These are phyloP conservation scores for Aspergillus fumigatiaffinis DNA, from an alignment of 2,329 filamentous ascomycete genomes.

Conservation along the genomic window DNA sequence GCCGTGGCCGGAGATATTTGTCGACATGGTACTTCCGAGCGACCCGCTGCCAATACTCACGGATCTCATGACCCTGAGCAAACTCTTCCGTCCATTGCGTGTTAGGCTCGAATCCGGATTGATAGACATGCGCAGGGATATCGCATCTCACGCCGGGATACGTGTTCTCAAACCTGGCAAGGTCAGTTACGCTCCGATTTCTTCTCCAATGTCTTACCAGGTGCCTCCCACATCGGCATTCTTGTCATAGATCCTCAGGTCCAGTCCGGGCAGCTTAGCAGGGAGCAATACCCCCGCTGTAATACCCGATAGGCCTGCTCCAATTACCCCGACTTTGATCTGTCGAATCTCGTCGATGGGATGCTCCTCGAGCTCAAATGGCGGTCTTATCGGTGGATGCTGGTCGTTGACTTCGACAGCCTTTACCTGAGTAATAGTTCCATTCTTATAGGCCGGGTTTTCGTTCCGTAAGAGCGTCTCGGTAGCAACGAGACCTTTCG, in stretches of 20 bases:
- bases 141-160: slow-evolving; percentile 67
- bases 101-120: slow-evolving; percentile 65
- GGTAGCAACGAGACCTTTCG: slow-evolving; percentile 4
- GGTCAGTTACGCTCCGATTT: slow-evolving; percentile 5
- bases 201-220: slow-evolving; percentile 26
- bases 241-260: slow-evolving; percentile 65
- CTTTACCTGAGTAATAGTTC: not conserved
- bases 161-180: slow-evolving; percentile 39
- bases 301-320: slow-evolving; percentile 61
- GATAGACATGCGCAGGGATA: slow-evolving; percentile 67
- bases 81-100: slow-evolving; percentile 67
- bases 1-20: slow-evolving; percentile 52
- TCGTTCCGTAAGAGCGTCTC: slow-evolving; percentile 1
- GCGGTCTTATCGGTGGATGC: slow-evolving; percentile 10
- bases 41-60: slow-evolving; percentile 61
- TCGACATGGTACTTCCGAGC: slow-evolving; percentile 64
- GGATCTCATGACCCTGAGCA: slow-evolving; percentile 63
- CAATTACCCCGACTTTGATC: slow-evolving; percentile 58
- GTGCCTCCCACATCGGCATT: slow-evolving; percentile 58
- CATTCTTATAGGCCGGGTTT: not conserved
- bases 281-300: slow-evolving; percentile 64
- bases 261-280: slow-evolving; percentile 63
- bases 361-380: slow-evolving; percentile 40
- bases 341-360: slow-evolving; percentile 48
- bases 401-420: slow-evolving; percentile 4